phyloP scores from a whole-genome alignment of 2,329 filamentous ascomycete genomes.

The Penicillium sumatraense region DNA sequence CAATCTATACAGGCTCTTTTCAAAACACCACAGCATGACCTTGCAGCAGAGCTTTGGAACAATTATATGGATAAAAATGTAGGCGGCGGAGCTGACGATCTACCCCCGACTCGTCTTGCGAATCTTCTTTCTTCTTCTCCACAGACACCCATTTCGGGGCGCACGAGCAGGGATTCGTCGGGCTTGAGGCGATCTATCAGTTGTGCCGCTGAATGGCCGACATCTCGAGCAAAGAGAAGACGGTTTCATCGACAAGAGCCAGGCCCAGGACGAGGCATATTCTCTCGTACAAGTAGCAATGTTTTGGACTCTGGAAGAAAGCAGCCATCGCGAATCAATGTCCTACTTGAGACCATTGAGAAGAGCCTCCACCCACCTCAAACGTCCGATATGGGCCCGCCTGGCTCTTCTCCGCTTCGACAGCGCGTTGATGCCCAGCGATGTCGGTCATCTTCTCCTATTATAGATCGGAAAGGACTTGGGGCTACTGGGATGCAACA shows the following conservation, averaged over 20 bases:
- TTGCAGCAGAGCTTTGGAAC: constrained; percentile 77
- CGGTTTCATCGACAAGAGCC: constrained; percentile 57
- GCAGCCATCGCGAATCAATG: constrained; percentile 54
- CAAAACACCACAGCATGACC: constrained; percentile 71
- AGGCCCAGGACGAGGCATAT: constrained; percentile 53
- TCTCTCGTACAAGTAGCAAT: constrained; percentile 47
- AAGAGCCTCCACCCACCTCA: constrained; percentile 49
- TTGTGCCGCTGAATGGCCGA: constrained; percentile 72
- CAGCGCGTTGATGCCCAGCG: constrained; percentile 35
- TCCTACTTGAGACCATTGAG: constrained; percentile 70
- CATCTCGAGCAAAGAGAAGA: constrained; percentile 64
- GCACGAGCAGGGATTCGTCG: constrained; percentile 48
- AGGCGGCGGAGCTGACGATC: constrained; percentile 50
- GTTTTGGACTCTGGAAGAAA: constrained; percentile 43
- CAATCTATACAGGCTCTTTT: constrained; percentile 63
- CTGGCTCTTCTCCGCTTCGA: constrained; percentile 51
- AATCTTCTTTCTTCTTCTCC: constrained; percentile 74
- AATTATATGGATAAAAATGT: constrained; percentile 66
- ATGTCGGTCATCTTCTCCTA: constrained; percentile 39
- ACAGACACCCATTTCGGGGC: constrained; percentile 60
- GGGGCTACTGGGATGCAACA: constrained; percentile 5
- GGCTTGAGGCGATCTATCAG: constrained; percentile 68
- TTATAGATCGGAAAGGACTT: constrained; percentile 22
- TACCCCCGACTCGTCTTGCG: constrained; percentile 62
- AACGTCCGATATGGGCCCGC: constrained; percentile 35